Evolutionary conservation across 2,329 filamentous ascomycete genomes (phyloP).

Genomic region (Calonectria pseudoreteaudii): DNA sequence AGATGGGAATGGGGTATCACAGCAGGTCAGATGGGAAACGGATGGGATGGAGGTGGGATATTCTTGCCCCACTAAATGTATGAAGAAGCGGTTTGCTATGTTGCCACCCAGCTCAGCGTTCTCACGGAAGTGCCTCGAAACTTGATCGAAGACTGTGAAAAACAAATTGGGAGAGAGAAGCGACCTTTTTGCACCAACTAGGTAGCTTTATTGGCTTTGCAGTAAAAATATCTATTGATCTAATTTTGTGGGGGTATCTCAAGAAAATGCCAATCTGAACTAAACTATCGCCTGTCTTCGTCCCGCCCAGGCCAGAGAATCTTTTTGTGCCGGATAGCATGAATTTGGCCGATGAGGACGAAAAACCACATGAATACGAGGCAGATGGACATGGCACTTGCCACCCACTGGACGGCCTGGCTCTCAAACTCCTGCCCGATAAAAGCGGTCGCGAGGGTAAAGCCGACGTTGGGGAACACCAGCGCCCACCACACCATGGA

Average conservation of each 20-base stretch:
- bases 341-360: constrained; percentile 34
- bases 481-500: constrained; percentile 45
- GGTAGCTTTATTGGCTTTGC: no score
- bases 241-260: constrained; percentile 8
- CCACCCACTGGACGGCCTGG: constrained; percentile 38
- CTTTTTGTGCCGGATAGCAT: constrained; percentile 35
- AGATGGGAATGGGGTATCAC: no score
- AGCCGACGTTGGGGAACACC: constrained; percentile 45
- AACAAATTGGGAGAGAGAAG: no score
- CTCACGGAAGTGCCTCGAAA: no score
- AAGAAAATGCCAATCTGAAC: background rate
- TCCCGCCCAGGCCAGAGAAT: constrained; percentile 43
- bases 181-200: no score
- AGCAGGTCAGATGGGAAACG: no score
- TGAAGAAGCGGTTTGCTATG: no score
- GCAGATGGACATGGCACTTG: constrained; percentile 35
- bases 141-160: no score
- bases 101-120: no score
- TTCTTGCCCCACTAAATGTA: no score
- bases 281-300: constrained; percentile 31
- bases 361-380: constrained; percentile 41
- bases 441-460: constrained; percentile 37
- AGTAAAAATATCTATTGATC: no score
- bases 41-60: no score
- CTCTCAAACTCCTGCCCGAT: constrained; percentile 42